Base-by-base conservation (phyloP, 2,329 filamentous ascomycete species). In the Lachnellula hyalina region DNA sequence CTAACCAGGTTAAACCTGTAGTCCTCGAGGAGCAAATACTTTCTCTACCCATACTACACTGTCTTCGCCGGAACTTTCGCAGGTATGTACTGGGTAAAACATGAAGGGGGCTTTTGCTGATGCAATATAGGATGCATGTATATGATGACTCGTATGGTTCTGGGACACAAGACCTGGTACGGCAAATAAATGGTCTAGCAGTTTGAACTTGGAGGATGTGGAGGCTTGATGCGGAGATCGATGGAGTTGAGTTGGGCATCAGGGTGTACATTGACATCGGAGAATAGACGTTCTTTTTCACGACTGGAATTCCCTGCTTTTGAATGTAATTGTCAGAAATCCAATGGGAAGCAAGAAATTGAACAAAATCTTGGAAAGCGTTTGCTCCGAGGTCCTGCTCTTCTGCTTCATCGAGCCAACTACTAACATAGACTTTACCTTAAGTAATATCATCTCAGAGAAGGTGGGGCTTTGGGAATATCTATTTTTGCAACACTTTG, bases 161-260 rank as follows among this genome's bases (percentile, higher is more conserved):
- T 85, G 60, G 89, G 89, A 68, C 83, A 92, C 80, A 92, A 90
- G 82, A 89, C 85, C 59, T 91, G 85, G 84, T 89, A 83, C 67
- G 75, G 78, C 69, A 78, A 81, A 62, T 83, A 79, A 25, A 15
- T 23, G 14, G 36, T n/a, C 69, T 63, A 49, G 35, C 14, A 25
- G 9, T n/a, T 25, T 41, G 9, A 32, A 32, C 28, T 8, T 32
- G 28, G 8, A 40, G 41, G 40, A 15, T 49, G 28, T 38, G 40
- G 38, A 45, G 34, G 23, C 41, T 32, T 28, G 32, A 42, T 14
- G 52, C 17, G 17, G 19, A 14, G 38, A 36, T 15, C 38, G 47
- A 25, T 36, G 15, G 41, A 42, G 17, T 19, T 53, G 28, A 49
- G 14, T 53, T 35, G 19, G 44, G 40, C 54, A 53, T 50, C 21